A percentile compares a stretch with the other conserved stretches of the same genome.
These are phyloP conservation scores for Serendipita sp. DNA, from an alignment of 768 basidiomycete species.

Conservation along the genomic window DNA sequence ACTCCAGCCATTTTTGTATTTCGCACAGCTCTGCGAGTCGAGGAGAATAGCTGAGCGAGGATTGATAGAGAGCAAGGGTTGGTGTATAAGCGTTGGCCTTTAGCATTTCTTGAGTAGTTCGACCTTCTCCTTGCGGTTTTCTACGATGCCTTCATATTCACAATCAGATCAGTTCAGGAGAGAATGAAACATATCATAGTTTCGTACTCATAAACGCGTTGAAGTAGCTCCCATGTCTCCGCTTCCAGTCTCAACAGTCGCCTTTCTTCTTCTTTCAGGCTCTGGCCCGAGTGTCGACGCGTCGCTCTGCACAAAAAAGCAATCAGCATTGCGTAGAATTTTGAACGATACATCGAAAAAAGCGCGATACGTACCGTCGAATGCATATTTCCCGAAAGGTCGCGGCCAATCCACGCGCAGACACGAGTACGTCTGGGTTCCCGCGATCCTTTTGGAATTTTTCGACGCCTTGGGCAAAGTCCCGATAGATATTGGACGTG, in stretches of 20 bases:
- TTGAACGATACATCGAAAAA: background rate
- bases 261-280: background rate
- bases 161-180: background rate
- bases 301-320: background rate
- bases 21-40: background rate
- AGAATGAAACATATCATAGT: no score
- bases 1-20: background rate
- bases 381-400: background rate
- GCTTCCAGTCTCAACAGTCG: background rate
- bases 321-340: background rate
- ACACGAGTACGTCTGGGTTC: slow-evolving; percentile 1
- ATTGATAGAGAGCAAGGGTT: background rate
- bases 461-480: slow-evolving; percentile 1
- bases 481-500: slow-evolving; percentile 2
- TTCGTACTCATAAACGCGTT: slow-evolving; percentile 3
- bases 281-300: background rate
- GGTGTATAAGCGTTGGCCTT: background rate
- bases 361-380: background rate
- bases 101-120: slow-evolving; percentile 1
- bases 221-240: slow-evolving; percentile 1
- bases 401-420: background rate
- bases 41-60: background rate
- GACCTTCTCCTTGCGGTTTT: slow-evolving; percentile 2
- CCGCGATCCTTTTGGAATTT: slow-evolving; percentile 1
- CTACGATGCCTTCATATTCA: background rate